Percentiles rank a stretch among this genome's conserved stretches.
Evolutionary conservation across 2,329 filamentous ascomycete genomes (phyloP).

Genomic region (Diplodia scrobiculata): DNA sequence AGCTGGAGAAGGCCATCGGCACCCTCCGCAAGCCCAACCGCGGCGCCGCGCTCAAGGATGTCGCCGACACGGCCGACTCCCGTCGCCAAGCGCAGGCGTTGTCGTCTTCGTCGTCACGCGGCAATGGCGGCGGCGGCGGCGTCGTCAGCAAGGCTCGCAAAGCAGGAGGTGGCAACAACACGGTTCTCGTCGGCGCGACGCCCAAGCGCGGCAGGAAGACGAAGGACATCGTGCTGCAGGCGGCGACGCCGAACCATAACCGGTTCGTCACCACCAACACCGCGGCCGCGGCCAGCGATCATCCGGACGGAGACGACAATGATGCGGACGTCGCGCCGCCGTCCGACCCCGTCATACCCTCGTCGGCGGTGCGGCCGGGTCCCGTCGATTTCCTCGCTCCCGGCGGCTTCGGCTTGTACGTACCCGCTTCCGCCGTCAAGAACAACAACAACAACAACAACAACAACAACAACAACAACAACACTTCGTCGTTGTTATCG

Average conservation of each 20-base stretch:
- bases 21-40: conserved; percentile 76
- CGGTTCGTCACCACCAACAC: conserved; percentile 4
- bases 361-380: conserved; percentile 43
- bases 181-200: conserved; percentile 49
- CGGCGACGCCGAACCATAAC: conserved; percentile 3
- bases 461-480: too few species aligned
- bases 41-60: conserved; percentile 65
- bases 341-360: conserved; percentile 44
- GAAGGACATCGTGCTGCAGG: conserved; percentile 36
- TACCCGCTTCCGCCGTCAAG: conserved; percentile 33
- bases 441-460: too few species aligned
- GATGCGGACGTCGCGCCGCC: conserved; percentile 33
- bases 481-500: too few species aligned
- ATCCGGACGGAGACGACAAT: conserved; percentile 20
- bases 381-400: conserved; percentile 35
- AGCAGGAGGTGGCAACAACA: conserved; percentile 29
- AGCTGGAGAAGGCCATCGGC: conserved; percentile 72
- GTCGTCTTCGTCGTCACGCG: neutral
- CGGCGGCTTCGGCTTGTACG: conserved; percentile 27
- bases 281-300: conserved; percentile 33
- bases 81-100: conserved; percentile 6
- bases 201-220: conserved; percentile 43
- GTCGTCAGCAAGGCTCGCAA: conserved; percentile 7
- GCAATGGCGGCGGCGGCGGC: too few species aligned
- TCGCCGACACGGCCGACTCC: conserved; percentile 66